Percentiles rank a stretch among this genome's conserved stretches.
These are phyloP conservation scores for Fusarium xyrophilum DNA, from an alignment of 2,329 filamentous ascomycete genomes.

Conservation along the genomic window DNA sequence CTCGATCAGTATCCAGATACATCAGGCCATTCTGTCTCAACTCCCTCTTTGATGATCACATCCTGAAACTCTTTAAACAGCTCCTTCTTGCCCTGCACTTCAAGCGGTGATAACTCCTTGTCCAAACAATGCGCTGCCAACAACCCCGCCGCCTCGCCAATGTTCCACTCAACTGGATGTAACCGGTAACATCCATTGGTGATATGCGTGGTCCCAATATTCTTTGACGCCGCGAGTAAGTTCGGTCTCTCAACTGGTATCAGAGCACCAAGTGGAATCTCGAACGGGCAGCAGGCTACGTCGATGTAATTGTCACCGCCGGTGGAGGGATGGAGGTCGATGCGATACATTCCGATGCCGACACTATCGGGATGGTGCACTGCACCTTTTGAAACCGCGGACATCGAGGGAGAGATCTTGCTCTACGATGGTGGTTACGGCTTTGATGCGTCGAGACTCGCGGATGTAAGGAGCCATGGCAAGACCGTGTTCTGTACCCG, in stretches of 20 bases:
- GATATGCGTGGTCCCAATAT: constrained; percentile 42
- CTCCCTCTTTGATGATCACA: constrained; percentile 19
- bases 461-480: constrained; percentile 43
- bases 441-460: constrained; percentile 39
- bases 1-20: constrained; percentile 18
- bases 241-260: constrained; percentile 32
- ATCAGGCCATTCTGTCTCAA: constrained; percentile 31
- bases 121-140: constrained; percentile 39
- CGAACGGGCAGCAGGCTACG: constrained; percentile 41
- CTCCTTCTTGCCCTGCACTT: constrained; percentile 26
- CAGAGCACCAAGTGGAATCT: constrained; percentile 39
- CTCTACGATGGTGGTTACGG: constrained; percentile 37
- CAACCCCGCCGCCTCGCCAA: constrained; percentile 39
- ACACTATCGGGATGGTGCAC: constrained; percentile 39
- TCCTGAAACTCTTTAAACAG: constrained; percentile 11
- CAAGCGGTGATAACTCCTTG: constrained; percentile 22
- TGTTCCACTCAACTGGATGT: constrained; percentile 43
- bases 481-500: constrained; percentile 39
- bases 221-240: constrained; percentile 39
- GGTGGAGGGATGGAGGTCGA: constrained; percentile 41
- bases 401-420: constrained; percentile 38
- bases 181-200: constrained; percentile 42
- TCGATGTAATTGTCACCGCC: constrained; percentile 44
- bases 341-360: constrained; percentile 42
- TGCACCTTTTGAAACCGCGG: constrained; percentile 31